A percentile compares a stretch with the other conserved stretches of the same genome.
Evolutionary conservation across 495 filamentous ascomycete species (phyloP).

Genomic region (Hypoxylon rickii): DNA sequence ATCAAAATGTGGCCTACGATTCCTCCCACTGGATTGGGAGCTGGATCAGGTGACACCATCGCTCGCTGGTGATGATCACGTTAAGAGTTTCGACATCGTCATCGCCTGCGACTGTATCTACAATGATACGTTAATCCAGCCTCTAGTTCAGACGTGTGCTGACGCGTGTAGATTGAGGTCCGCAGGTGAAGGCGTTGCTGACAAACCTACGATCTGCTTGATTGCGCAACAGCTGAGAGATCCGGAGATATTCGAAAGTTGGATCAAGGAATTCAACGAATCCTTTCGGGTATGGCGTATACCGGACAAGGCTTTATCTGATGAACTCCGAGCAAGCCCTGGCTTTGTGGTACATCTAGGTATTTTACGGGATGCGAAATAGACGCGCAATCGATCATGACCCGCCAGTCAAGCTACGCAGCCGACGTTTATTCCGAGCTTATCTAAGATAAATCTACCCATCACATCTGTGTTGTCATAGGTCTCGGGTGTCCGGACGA

Average conservation of each 20-base stretch:
- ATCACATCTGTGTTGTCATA: neutral
- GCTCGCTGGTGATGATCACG: constrained; percentile 36
- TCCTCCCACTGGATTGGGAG: constrained; percentile 74
- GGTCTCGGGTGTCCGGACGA: too few relatives aligned
- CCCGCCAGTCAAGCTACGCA: too few relatives aligned
- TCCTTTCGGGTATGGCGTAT: constrained; percentile 78
- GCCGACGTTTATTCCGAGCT: constrained; percentile 10
- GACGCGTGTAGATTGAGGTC: constrained; percentile 69
- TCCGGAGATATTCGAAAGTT: constrained; percentile 81
- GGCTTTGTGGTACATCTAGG: constrained; percentile 73
- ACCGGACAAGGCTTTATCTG: constrained; percentile 58
- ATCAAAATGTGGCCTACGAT: constrained; percentile 44
- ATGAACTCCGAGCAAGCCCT: constrained; percentile 59
- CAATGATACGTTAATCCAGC: constrained; percentile 80
- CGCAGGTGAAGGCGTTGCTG: constrained; percentile 7
- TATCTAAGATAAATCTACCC: neutral
- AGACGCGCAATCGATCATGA: constrained; percentile 17
- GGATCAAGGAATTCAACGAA: constrained; percentile 68
- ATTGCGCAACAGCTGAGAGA: constrained; percentile 86
- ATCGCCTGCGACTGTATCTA: constrained; percentile 90
- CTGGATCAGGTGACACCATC: constrained; percentile 49
- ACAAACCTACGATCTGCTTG: constrained; percentile 57
- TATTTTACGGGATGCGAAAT: constrained; percentile 47
- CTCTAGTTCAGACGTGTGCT: constrained; percentile 83
- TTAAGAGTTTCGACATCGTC: constrained; percentile 61